phyloP scores from a whole-genome alignment of 495 filamentous ascomycete species.

The Daldinia loculata region DNA sequence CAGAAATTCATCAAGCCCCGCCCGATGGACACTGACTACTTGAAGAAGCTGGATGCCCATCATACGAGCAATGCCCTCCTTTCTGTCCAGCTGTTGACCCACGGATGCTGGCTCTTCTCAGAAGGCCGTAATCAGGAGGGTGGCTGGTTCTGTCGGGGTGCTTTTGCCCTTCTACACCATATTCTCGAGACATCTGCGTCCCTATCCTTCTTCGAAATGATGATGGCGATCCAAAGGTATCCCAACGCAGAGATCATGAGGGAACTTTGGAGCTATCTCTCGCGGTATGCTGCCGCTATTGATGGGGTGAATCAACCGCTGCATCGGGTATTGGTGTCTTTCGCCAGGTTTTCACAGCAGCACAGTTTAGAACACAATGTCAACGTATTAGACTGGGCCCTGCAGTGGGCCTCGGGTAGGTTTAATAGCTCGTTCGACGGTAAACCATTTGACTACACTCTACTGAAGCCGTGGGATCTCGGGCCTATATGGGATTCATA shows the following conservation, averaged over 20 bases:
- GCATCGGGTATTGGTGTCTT: conserved; percentile 34
- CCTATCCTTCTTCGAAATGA: conserved; percentile 44
- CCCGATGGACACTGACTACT: conserved; percentile 36
- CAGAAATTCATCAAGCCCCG: conserved; percentile 42
- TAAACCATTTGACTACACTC: conserved; percentile 45
- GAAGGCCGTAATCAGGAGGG: conserved; percentile 41
- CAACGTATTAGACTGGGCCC: conserved; percentile 40
- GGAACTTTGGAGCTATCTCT: conserved; percentile 43
- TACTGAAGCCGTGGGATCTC: conserved; percentile 46
- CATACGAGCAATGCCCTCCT: conserved; percentile 42
- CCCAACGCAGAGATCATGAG: conserved; percentile 43
- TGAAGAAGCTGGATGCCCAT: conserved; percentile 38
- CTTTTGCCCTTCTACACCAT: conserved; percentile 40
- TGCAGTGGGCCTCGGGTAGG: conserved; percentile 39
- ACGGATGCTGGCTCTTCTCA: conserved; percentile 47
- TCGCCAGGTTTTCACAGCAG: conserved; percentile 39
- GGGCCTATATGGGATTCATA: conserved; percentile 40
- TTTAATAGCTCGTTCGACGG: conserved; percentile 44
- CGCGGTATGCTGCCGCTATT: conserved; percentile 38
- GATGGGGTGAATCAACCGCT: conserved; percentile 39
- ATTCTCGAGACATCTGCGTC: conserved; percentile 43
- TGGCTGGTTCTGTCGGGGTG: conserved; percentile 34
- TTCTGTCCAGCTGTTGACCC: conserved; percentile 41
- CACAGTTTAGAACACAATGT: conserved; percentile 38
- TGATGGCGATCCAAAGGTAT: conserved; percentile 41